These are phyloP conservation scores for Triticum turgidum DNA, from an alignment of 176 grass and related monocot species.

Conservation along the genomic window DNA sequence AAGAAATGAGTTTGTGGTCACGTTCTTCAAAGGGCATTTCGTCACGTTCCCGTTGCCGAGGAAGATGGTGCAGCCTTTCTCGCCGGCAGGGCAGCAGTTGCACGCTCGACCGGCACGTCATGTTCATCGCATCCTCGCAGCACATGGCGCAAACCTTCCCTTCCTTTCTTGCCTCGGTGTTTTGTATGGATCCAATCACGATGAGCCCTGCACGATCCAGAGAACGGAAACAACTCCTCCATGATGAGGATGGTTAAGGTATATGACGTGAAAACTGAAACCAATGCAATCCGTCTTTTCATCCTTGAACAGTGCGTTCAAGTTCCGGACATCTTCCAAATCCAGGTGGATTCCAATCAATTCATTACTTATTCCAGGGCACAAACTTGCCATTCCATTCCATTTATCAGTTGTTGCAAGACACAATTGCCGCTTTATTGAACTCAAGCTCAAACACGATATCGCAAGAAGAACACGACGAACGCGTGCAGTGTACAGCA, in stretches of 20 bases:
- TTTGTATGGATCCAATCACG: constrained; percentile 8
- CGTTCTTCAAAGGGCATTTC: background rate
- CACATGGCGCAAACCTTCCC: constrained; percentile 2
- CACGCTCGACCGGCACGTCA: constrained; percentile 51
- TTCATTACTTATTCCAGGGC: background rate
- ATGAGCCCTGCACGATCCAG: background rate
- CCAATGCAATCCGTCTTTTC: too few species aligned
- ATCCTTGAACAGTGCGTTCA: background rate
- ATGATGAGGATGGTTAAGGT: background rate
- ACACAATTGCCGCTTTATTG: background rate
- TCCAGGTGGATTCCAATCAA: too few species aligned
- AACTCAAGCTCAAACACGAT: background rate
- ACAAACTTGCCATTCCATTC: background rate
- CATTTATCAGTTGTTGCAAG: background rate
- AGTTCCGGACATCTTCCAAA: background rate
- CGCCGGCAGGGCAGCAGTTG: constrained; percentile 44
- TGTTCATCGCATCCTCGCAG: constrained; percentile 29
- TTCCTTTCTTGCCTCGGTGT: background rate
- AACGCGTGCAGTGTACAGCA: background rate
- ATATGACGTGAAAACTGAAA: too few species aligned
- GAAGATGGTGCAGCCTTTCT: constrained; percentile 42
- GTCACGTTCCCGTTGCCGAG: constrained; percentile 4
- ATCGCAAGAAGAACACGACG: background rate
- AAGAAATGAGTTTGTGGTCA: background rate
- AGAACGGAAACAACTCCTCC: background rate